Conservation (phyloP, 75 land plant species). For the Gnetum montanum region DNA sequence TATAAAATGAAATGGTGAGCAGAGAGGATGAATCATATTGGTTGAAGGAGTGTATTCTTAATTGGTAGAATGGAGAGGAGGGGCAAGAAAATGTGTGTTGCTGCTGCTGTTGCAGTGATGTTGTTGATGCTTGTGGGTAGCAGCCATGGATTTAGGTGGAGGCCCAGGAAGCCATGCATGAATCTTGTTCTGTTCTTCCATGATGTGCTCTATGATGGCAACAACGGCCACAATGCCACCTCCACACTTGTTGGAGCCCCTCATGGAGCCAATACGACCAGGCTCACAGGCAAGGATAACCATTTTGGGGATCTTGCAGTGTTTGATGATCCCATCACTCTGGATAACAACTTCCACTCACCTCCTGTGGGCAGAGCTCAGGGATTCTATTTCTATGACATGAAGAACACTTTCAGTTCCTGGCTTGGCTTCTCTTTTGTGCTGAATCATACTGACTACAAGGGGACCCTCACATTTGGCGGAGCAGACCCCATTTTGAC, state of each 20-base stretch:
- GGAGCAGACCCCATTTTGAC: conserved; percentile 38
- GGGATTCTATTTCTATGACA: conserved; percentile 36
- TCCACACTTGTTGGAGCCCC: conserved; percentile 36
- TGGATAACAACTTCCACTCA: conserved; percentile 34
- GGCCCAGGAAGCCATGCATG: conserved; percentile 18
- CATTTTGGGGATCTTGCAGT: conserved; percentile 46
- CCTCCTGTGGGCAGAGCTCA: conserved; percentile 44
- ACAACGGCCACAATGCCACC: conserved; percentile 34
- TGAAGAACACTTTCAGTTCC: conserved; percentile 25
- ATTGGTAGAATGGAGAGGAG: no score
- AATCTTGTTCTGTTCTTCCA: conserved; percentile 38
- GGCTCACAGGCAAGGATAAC: conserved; percentile 6
- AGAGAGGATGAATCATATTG: no score
- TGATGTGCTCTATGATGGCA: conserved; percentile 44
- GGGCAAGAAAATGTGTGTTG: no score
- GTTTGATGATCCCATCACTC: conserved; percentile 50
- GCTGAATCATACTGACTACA: conserved; percentile 27
- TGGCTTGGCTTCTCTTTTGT: conserved; percentile 47
- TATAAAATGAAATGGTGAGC: no score
- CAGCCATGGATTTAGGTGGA: neutral
- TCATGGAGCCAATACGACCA: conserved; percentile 20
- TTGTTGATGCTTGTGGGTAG: no score
- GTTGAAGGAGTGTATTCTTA: no score
- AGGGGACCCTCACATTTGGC: conserved; percentile 32
- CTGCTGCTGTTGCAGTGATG: no score